phyloP scores from a whole-genome alignment of 192 early-diverging fungal species.

The Lunasporangiospora selenospora region DNA sequence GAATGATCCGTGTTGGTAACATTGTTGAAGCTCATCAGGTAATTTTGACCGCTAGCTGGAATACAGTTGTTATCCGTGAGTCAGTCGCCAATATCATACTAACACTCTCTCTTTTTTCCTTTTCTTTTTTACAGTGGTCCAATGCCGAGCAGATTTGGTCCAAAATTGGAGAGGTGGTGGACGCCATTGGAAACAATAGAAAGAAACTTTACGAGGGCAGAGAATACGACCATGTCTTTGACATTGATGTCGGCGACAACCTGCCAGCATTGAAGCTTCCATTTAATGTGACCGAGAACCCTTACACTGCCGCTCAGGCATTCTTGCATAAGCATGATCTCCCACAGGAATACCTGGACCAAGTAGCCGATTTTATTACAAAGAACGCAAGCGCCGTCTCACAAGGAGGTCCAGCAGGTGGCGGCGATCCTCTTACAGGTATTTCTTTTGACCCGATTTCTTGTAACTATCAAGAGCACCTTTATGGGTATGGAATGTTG shows the following conservation, averaged over 20 bases:
- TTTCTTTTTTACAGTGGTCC: constrained; percentile 66
- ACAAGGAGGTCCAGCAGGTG: constrained; percentile 51
- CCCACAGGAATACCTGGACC: constrained; percentile 84
- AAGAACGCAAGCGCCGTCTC: constrained; percentile 77
- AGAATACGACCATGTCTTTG: constrained; percentile 99
- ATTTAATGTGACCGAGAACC: constrained; percentile 93
- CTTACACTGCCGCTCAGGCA: constrained; percentile 89
- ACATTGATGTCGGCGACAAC: constrained; percentile 91
- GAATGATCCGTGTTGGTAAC: constrained; percentile 84
- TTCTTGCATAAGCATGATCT: constrained; percentile 88
- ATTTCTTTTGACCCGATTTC: background rate
- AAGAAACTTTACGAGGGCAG: constrained; percentile 85
- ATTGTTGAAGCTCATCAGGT: constrained; percentile 85
- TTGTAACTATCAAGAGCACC: background rate
- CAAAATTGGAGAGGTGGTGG: constrained; percentile 94
- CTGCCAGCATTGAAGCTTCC: constrained; percentile 88
- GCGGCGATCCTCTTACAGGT: constrained; percentile 64
- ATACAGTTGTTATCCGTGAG: background rate
- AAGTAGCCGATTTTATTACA: constrained; percentile 94
- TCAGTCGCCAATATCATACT: background rate
- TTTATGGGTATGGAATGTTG: background rate
- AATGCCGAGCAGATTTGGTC: constrained; percentile 66
- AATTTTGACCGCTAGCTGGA: background rate
- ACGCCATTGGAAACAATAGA: constrained; percentile 75
- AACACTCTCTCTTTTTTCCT: background rate